Conservation (phyloP, 805 yeast genomes). For the Suhomyces xylopsoci region DNA sequence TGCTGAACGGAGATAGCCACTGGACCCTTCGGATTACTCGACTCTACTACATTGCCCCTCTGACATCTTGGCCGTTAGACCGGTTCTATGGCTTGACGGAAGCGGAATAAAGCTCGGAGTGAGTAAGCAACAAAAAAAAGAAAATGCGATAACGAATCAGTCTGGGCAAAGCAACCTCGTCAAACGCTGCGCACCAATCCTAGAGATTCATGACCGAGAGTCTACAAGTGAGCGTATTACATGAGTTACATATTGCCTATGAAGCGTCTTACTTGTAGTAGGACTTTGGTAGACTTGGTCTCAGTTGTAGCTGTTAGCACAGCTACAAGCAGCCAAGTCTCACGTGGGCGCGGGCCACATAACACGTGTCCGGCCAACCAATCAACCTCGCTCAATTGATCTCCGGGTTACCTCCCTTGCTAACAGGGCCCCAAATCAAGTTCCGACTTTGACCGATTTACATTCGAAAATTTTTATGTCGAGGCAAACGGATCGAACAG, state of each 20-base stretch:
- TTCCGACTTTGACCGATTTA: constrained; percentile 2
- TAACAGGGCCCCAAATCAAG: not conserved
- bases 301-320: too few species aligned
- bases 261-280: too few species aligned
- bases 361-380: not conserved
- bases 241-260: too few species aligned
- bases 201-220: too few species aligned
- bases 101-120: not conserved
- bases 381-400: not conserved
- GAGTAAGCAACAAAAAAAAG: not conserved
- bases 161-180: not conserved
- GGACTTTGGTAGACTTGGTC: too few species aligned
- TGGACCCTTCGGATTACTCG: too few species aligned
- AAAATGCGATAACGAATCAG: not conserved
- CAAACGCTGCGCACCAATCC: not conserved
- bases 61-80: not conserved
- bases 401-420: not conserved
- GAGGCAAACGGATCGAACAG: not conserved
- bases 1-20: not conserved
- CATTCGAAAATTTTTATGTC: not conserved
- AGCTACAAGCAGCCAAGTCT: not conserved
- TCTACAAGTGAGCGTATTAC: too few species aligned
- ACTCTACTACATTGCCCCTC: not conserved
- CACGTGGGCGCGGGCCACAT: not conserved
- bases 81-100: not conserved